phyloP scores from a whole-genome alignment of 2,329 filamentous ascomycete species.

The Dryadomyces quercivorus region DNA sequence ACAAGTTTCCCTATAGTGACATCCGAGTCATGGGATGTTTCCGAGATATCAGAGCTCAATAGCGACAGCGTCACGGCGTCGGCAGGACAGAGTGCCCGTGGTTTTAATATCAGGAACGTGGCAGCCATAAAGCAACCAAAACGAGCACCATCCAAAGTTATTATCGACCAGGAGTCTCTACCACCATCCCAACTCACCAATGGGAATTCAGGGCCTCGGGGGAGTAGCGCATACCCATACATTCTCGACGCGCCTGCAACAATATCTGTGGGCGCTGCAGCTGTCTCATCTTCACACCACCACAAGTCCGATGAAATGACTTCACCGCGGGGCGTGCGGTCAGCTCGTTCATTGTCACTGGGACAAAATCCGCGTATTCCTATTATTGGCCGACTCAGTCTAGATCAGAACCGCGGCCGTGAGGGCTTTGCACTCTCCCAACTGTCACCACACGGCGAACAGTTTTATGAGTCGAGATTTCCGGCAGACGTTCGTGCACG shows the following conservation, averaged over 20 bases:
- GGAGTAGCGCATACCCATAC: not conserved
- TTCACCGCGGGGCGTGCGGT: conserved; percentile 4
- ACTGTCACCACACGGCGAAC: conserved; percentile 11
- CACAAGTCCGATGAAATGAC: conserved; percentile 18
- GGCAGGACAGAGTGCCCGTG: conserved; percentile 1
- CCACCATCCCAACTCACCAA: not conserved
- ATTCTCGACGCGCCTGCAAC: not conserved
- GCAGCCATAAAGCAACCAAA: conserved; percentile 21
- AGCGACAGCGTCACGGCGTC: too few relatives aligned
- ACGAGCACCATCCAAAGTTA: conserved; percentile 32
- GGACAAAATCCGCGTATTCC: not conserved
- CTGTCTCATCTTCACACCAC: conserved; percentile 2
- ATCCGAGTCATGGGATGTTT: too few relatives aligned
- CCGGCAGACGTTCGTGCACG: conserved; percentile 44
- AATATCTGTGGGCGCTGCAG: not conserved
- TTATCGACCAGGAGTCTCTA: conserved; percentile 35
- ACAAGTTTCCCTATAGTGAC: not conserved
- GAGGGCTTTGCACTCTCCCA: not conserved
- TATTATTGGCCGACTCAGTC: conserved; percentile 7
- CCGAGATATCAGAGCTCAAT: too few relatives aligned
- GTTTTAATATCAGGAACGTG: conserved; percentile 4
- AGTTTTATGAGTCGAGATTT: conserved; percentile 14
- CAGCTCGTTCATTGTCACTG: conserved; percentile 8
- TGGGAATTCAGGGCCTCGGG: not conserved
- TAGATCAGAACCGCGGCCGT: conserved; percentile 8